Base-by-base conservation (phyloP, 1,284 basidiomycete genomes). In the Puccinia novopanici region DNA sequence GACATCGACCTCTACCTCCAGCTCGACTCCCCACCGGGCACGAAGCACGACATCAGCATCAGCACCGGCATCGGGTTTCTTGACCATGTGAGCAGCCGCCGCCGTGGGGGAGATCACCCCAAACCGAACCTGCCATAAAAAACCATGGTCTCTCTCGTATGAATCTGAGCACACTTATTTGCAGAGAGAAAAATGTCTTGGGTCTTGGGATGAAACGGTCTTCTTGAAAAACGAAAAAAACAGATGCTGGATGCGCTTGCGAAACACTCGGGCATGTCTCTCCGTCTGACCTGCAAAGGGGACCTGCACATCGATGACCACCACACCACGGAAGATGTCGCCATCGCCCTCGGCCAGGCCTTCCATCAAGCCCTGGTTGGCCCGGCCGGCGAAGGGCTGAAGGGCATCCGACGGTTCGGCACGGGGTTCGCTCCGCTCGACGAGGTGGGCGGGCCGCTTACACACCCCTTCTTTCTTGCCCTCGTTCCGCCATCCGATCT, bases 271-370 rank as follows among this genome's bases (percentile, higher is more conserved):
- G 85, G 85, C 15, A 84, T 86, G 84, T 95, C 93, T 0, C 88
- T 99, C 78, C 90, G 89, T 17, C 89, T 99, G 87, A 91, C 92
- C 84, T 98, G 95, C 87, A 91, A 93, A 84, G 97, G 97, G 72
- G 97, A 99, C 87, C 89, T 99, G 22, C 93, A 92, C 90, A 98
- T 99, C 82, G 97, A 99, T 87, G 97, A 99, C 87, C 97, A 99
- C 86, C 97, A 99, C 88, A 94, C 96, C 65, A 94, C 96, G 89
- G 95, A 94, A 92, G 89, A 90, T 91, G 90, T 82, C 54, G 83
- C 84, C 22, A 79, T 85, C 34, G 84, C 84, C 17, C 77, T 85
- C 27, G 84, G 95, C 17, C 91, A 91, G 34, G 96, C 94, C 22
- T 99, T 99, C 88, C 98, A 98, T 86, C 88, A 93, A 86, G 97